Base-by-base conservation (phyloP, 2,329 filamentous ascomycete species). In the Colletotrichum lini region DNA sequence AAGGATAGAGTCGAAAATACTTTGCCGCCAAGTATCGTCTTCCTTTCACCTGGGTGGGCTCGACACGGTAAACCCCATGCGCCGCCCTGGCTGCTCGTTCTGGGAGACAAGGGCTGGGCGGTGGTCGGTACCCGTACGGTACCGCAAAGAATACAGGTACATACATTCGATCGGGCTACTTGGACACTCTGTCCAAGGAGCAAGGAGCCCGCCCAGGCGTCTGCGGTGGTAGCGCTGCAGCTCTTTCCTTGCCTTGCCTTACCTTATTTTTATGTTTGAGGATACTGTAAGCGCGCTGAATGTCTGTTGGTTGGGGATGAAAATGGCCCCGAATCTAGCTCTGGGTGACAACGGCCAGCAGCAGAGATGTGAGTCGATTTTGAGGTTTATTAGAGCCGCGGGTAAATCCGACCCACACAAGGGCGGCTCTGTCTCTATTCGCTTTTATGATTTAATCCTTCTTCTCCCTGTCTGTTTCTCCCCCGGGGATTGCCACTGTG, bases 141-240 rank as follows among this genome's bases (percentile, higher is more conserved):
- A 61, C 47, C 50, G 59, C 50, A 42, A 68, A 59, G 26, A 30
- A 45, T 52, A 60, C 56, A 54, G 58, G 38, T 68, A 63, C 65
- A 59, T 58, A 52, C 40, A 63, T 45, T 68, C 68, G 65, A 68
- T 63, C 58, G 52, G 40, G 57, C 45, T 63, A 49, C 52, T 47
- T 44, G 30, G 26, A 44, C 40, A 58, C 52, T 52, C 18, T 57
- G 50, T 57, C 42, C 67, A 30, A 54, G 67, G 63, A 30, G 35
- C 67, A 30, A 54, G 67, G 56, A 30, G 35, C 38, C 38, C 38
- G 40, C 23, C 49, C 35, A 38, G 35, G 8, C 16, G 40, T 21
- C 50, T 44, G 53, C 42, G 35, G 53, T 45, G 44, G 53, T 45
- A 50, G 53, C 23, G 50, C 52, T 64, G 50, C 23, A 64, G 30